These are phyloP conservation scores for Fusarium citri DNA, from an alignment of 2,329 filamentous ascomycete genomes.

Conservation along the genomic window DNA sequence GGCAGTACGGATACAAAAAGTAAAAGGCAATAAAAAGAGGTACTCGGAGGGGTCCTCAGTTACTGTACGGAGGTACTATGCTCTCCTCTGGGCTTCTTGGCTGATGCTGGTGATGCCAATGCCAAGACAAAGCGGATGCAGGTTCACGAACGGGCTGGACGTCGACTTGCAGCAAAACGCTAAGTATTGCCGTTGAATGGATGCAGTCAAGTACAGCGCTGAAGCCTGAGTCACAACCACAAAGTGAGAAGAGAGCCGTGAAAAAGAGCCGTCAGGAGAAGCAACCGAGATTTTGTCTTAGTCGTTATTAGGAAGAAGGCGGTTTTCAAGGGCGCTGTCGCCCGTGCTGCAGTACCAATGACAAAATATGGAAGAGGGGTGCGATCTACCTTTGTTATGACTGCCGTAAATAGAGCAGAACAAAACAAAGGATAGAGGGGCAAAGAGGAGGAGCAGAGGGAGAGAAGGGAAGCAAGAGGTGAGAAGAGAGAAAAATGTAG, in stretches of 20 bases:
- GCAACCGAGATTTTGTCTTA: slow-evolving; percentile 19
- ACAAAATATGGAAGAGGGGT: slow-evolving; percentile 24
- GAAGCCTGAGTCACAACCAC: slow-evolving; percentile 13
- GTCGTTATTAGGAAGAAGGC: slow-evolving; percentile 28
- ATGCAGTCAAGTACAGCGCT: background rate
- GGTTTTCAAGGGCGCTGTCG: slow-evolving; percentile 39
- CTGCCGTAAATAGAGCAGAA: slow-evolving; percentile 32
- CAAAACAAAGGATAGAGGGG: slow-evolving; percentile 9
- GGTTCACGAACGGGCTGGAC: slow-evolving; percentile 35
- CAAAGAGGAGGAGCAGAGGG: background rate
- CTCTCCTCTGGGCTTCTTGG: slow-evolving; percentile 23
- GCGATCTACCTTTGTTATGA: slow-evolving; percentile 33
- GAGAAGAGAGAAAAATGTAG: slow-evolving; percentile 30
- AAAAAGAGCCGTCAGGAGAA: background rate
- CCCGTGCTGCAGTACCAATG: slow-evolving; percentile 35
- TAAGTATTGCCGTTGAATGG: slow-evolving; percentile 4
- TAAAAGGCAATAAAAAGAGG: background rate
- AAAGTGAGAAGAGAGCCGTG: background rate
- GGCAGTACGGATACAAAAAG: background rate
- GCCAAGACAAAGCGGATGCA: slow-evolving; percentile 38
- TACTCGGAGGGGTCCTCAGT: background rate
- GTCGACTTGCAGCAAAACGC: slow-evolving; percentile 32
- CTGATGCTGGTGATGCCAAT: slow-evolving; percentile 34
- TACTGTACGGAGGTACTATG: background rate
- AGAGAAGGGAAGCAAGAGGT: slow-evolving; percentile 1